phyloP scores from a whole-genome alignment of 23 red algal genomes.

The Gracilaria gracilis region DNA sequence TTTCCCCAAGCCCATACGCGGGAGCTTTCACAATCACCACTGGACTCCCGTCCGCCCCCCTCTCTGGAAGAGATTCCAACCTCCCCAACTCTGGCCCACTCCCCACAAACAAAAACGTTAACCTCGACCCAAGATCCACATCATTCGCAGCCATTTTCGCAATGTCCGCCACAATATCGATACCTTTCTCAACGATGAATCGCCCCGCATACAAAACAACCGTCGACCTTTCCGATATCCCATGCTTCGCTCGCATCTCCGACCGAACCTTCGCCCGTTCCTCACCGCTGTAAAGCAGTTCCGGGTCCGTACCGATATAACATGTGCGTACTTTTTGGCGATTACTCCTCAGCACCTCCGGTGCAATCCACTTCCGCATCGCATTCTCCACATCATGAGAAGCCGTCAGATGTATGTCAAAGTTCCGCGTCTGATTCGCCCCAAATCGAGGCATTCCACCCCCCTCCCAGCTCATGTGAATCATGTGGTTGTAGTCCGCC shows the following conservation, averaged over 20 bases:
- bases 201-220: slow-evolving; percentile 69
- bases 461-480: slow-evolving; percentile 69
- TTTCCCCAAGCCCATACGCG: slow-evolving; percentile 35
- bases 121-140: not conserved
- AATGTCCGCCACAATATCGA: slow-evolving; percentile 61
- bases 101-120: slow-evolving; percentile 65
- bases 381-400: slow-evolving; percentile 57
- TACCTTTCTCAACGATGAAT: slow-evolving; percentile 67
- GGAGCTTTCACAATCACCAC: slow-evolving; percentile 45
- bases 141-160: slow-evolving; percentile 31
- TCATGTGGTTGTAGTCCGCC: slow-evolving; percentile 73
- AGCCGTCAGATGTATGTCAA: slow-evolving; percentile 66
- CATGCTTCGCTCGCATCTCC: slow-evolving; percentile 32
- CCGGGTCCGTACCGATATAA: slow-evolving; percentile 64
- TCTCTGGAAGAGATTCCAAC: slow-evolving; percentile 23
- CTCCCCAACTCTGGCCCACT: slow-evolving; percentile 29
- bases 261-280: slow-evolving; percentile 12
- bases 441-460: slow-evolving; percentile 67
- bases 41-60: not conserved
- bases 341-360: not conserved
- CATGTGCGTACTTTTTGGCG: slow-evolving; percentile 64
- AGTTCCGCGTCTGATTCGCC: slow-evolving; percentile 42
- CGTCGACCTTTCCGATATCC: slow-evolving; percentile 36
- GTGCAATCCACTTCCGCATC: slow-evolving; percentile 59
- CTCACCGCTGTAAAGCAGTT: slow-evolving; percentile 15